phyloP scores from a whole-genome alignment of 2,329 filamentous ascomycete species.

The Epichloe amarillans region DNA sequence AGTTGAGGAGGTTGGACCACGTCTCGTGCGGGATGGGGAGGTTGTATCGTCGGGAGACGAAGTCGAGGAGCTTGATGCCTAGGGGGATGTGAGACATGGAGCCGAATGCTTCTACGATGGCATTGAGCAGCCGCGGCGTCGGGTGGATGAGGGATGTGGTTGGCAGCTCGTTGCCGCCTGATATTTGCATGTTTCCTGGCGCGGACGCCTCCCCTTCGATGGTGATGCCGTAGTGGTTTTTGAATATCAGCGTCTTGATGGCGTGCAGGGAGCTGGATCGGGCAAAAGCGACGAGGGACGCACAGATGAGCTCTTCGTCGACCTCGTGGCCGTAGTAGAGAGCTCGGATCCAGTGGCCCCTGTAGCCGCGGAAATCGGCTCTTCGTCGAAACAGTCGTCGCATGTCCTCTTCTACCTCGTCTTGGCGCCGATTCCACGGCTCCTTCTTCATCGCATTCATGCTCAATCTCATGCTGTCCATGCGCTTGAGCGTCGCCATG shows the following conservation, averaged over 20 bases:
- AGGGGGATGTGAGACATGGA: conserved; percentile 47
- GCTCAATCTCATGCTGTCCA: conserved; percentile 19
- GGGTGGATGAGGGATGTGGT: conserved; percentile 43
- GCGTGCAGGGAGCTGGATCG: conserved; percentile 22
- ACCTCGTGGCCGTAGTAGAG: conserved; percentile 15
- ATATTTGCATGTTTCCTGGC: conserved; percentile 12
- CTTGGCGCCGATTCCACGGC: conserved; percentile 18
- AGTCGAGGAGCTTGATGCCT: conserved; percentile 47
- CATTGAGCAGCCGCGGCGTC: conserved; percentile 42
- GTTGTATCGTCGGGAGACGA: conserved; percentile 45
- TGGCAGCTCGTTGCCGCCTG: conserved; percentile 26
- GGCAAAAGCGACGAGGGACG: conserved; percentile 28
- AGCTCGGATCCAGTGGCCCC: conserved; percentile 16
- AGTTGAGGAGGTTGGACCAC: conserved; percentile 56
- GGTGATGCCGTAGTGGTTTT: conserved; percentile 17
- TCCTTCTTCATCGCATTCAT: conserved; percentile 13
- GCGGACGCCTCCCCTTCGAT: conserved; percentile 9
- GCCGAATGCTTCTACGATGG: conserved; percentile 57
- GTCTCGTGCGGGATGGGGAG: conserved; percentile 41
- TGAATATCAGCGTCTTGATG: conserved; percentile 21
- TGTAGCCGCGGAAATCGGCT: conserved; percentile 13
- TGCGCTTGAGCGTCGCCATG: conserved; percentile 10
- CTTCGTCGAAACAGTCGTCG: conserved; percentile 15
- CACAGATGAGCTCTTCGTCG: conserved; percentile 27
- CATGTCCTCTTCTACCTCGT: conserved; percentile 13